Conservation (phyloP, 2,329 filamentous ascomycete species). For the Botrytis aclada region DNA sequence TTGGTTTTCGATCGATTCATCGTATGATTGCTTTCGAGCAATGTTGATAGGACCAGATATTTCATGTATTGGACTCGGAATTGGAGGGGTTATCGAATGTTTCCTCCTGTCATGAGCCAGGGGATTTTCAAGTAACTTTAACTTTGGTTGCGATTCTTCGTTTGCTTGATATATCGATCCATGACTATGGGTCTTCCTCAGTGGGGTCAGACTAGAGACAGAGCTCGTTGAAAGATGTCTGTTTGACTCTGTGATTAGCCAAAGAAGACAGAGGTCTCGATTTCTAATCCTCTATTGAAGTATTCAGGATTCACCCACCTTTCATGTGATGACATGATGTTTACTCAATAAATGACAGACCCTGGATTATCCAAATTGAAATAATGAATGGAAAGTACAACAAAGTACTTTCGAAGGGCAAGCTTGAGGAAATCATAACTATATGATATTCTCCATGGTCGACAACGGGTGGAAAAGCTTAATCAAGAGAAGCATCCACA, state of each 20-base stretch:
- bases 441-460: not conserved
- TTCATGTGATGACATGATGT: conserved; percentile 1
- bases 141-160: conserved; percentile 17
- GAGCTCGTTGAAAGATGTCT: conserved; percentile 4
- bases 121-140: conserved; percentile 26
- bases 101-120: conserved; percentile 21
- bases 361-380: not conserved
- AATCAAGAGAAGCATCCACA: not conserved
- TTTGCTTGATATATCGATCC: not conserved
- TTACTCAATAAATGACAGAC: not conserved
- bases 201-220: not conserved
- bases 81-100: not conserved
- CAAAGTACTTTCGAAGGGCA: not conserved
- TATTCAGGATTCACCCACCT: not conserved
- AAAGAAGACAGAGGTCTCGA: not conserved
- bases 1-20: not conserved
- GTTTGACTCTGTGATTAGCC: not conserved
- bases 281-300: not conserved
- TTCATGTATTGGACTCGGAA: not conserved
- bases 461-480: not conserved
- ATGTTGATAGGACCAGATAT: conserved; percentile 11
- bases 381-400: not conserved
- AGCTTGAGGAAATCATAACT: not conserved
- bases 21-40: not conserved
- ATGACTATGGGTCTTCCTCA: not conserved